Evolutionary conservation across 2,329 filamentous ascomycete species (phyloP).

Genomic region (Akanthomyces muscarius): DNA sequence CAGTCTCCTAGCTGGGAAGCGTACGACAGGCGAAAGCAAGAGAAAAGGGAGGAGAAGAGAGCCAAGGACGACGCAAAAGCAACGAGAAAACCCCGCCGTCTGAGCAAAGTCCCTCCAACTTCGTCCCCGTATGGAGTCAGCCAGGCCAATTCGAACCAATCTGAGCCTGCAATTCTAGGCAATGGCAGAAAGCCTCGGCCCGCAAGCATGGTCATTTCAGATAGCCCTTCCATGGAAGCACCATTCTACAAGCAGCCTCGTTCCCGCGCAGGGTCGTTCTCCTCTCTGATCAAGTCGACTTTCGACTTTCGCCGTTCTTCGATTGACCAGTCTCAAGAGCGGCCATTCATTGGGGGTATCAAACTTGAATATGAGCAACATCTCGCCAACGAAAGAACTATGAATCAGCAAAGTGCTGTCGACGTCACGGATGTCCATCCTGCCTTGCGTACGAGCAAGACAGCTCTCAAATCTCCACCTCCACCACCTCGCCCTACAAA

Average conservation of each 20-base stretch:
- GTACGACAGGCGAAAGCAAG: conserved; percentile 49
- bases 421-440: conserved; percentile 31
- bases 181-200: conserved; percentile 22
- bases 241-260: conserved; percentile 24
- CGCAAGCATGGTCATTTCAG: conserved; percentile 15
- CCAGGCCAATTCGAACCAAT: conserved; percentile 18
- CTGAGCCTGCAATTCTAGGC: conserved; percentile 19
- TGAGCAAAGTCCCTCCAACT: conserved; percentile 32
- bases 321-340: conserved; percentile 28
- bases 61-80: conserved; percentile 36
- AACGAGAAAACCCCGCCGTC: conserved; percentile 28
- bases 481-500: conserved; percentile 21
- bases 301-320: conserved; percentile 34
- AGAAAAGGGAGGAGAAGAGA: conserved; percentile 46
- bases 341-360: conserved; percentile 38
- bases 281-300: conserved; percentile 32
- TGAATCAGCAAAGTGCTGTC: conserved; percentile 25
- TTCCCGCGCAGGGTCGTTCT: conserved; percentile 35
- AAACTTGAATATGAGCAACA: conserved; percentile 39
- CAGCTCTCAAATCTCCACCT: conserved; percentile 25
- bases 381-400: conserved; percentile 28
- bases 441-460: conserved; percentile 30
- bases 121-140: conserved; percentile 20
- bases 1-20: conserved; percentile 61
- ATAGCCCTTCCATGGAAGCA: conserved; percentile 15